phyloP scores from a whole-genome alignment of 345 rosid species.

The Salix viminalis region DNA sequence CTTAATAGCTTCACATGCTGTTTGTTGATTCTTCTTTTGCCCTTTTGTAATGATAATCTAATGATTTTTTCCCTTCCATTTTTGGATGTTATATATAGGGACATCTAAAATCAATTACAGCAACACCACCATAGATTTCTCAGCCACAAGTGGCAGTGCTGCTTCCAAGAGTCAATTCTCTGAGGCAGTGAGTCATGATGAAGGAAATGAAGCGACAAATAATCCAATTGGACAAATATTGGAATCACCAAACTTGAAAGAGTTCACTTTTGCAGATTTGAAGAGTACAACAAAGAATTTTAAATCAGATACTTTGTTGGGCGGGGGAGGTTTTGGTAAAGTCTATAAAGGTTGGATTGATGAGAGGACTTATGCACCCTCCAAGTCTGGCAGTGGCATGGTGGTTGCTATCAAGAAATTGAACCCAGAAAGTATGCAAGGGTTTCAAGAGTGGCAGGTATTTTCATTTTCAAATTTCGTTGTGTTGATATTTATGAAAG shows the following conservation, averaged over 20 bases:
- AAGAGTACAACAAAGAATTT: conserved; percentile 60
- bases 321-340: conserved; percentile 78
- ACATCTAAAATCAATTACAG: conserved; percentile 15
- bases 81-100: conserved; percentile 17
- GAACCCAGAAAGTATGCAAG: conserved; percentile 62
- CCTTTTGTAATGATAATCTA: not conserved
- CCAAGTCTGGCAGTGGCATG: conserved; percentile 53
- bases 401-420: conserved; percentile 73
- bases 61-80: not conserved
- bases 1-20: not conserved
- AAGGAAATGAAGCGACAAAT: conserved; percentile 19
- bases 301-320: conserved; percentile 56
- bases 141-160: conserved; percentile 35
- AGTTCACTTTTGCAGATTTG: conserved; percentile 55
- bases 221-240: conserved; percentile 29
- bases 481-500: not conserved
- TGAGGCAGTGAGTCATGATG: conserved; percentile 28
- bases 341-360: conserved; percentile 87
- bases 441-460: conserved; percentile 83
- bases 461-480: not conserved
- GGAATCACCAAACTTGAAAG: conserved; percentile 41
- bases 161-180: conserved; percentile 39
- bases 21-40: not conserved
- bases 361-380: conserved; percentile 52
- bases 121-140: conserved; percentile 30